Conservation (phyloP, 306 rosid genomes). For the Casuarina equisetifolia region DNA sequence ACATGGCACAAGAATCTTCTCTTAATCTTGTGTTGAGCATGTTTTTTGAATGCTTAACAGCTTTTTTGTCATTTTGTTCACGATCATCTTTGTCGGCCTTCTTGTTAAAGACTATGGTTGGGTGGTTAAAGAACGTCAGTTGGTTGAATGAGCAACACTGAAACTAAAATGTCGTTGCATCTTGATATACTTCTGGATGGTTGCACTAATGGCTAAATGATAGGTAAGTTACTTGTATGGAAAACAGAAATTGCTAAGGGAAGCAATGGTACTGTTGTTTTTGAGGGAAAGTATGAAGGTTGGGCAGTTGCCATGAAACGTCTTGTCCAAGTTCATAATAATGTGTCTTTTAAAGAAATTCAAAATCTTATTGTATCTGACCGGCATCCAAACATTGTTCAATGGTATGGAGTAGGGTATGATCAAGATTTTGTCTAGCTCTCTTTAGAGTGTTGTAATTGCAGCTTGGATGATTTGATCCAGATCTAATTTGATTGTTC, state of each 20-base stretch:
- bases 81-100: conserved; percentile 30
- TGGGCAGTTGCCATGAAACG: conserved; percentile 89
- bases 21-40: neutral
- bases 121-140: conserved; percentile 24
- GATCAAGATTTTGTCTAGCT: conserved; percentile 84
- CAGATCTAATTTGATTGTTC: conserved; percentile 36
- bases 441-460: conserved; percentile 72
- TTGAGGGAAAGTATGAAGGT: conserved; percentile 76
- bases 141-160: conserved; percentile 24
- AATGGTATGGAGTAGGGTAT: conserved; percentile 79
- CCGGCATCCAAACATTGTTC: conserved; percentile 69
- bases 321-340: conserved; percentile 75
- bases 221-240: conserved; percentile 67
- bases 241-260: conserved; percentile 77
- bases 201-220: conserved; percentile 48
- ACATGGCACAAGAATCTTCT: conserved; percentile 12
- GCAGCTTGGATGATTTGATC: conserved; percentile 67
- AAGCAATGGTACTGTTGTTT: conserved; percentile 79
- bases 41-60: conserved; percentile 27
- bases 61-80: conserved; percentile 24
- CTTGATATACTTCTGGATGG: conserved; percentile 35
- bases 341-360: conserved; percentile 69
- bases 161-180: conserved; percentile 25
- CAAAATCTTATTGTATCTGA: conserved; percentile 79
- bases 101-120: conserved; percentile 3